These are phyloP conservation scores for Parmales sp. DNA, from an alignment of 108 stramenopile species.

Conservation along the genomic window DNA sequence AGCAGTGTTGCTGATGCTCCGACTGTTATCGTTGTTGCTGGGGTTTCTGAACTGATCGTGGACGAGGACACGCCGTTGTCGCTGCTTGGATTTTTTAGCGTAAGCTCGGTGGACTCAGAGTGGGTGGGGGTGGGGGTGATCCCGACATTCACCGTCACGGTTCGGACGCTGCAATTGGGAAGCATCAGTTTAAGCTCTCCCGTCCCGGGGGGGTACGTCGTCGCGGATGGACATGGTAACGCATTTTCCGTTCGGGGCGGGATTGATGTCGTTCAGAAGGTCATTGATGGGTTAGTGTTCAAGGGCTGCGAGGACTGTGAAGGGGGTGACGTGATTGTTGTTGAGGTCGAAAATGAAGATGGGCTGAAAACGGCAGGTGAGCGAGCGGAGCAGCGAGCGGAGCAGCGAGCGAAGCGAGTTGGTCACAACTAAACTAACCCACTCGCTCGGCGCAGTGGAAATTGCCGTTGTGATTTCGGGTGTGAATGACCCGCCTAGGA, in stretches of 20 bases:
- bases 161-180: too few relatives aligned
- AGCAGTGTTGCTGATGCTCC: not conserved
- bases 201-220: not conserved
- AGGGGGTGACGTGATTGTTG: not conserved
- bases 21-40: not conserved
- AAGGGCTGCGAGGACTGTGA: not conserved
- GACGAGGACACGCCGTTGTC: not conserved
- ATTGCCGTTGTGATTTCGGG: not conserved
- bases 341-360: not conserved
- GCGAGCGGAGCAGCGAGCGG: not conserved
- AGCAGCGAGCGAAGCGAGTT: not conserved
- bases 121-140: not conserved
- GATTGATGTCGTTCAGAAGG: not conserved
- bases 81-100: not conserved
- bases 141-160: not conserved
- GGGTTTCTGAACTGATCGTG: not conserved
- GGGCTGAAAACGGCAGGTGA: too few relatives aligned
- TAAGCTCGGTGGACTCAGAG: not conserved
- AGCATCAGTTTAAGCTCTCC: not conserved
- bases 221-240: not conserved
- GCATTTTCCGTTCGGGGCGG: not conserved
- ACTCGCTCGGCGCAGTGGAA: too few relatives aligned
- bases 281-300: not conserved
- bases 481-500: not conserved
- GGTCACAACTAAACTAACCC: too few relatives aligned